These are phyloP conservation scores for Saccharomyces hybrid DNA, from an alignment of 1,139 yeast species.

Conservation along the genomic window DNA sequence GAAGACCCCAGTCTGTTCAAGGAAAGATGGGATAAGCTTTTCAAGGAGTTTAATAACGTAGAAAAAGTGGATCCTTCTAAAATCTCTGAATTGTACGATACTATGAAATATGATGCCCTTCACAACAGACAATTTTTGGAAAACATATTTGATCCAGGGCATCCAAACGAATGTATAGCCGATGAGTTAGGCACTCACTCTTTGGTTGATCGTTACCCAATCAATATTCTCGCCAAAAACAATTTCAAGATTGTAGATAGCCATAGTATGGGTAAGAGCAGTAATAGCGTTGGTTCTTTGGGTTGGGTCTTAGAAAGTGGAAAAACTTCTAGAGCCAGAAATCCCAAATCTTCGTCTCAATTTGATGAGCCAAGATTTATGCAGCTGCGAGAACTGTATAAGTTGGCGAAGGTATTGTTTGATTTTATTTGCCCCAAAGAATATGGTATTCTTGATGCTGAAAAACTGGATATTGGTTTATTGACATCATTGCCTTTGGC, in stretches of 20 bases:
- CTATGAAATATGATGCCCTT: slow-evolving; percentile 96
- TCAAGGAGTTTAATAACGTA: slow-evolving; percentile 83
- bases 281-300: slow-evolving; percentile 55
- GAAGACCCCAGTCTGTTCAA: slow-evolving; percentile 86
- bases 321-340: slow-evolving; percentile 37
- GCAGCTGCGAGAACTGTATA: slow-evolving; percentile 76
- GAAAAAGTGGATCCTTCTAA: slow-evolving; percentile 98
- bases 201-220: slow-evolving; percentile 71
- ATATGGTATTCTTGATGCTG: slow-evolving; percentile 93
- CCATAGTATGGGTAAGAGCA: slow-evolving; percentile 19
- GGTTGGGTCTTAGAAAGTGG: slow-evolving; percentile 60
- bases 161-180: slow-evolving; percentile 42
- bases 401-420: slow-evolving; percentile 84
- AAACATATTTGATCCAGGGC: slow-evolving; percentile 68
- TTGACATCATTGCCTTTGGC: slow-evolving; percentile 92
- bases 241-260: slow-evolving; percentile 45
- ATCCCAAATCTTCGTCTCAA: slow-evolving; percentile 42
- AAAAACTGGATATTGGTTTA: slow-evolving; percentile 90
- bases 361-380: slow-evolving; percentile 79
- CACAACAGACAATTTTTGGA: slow-evolving; percentile 88
- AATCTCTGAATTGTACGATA: slow-evolving; percentile 91
- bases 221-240: slow-evolving; percentile 68
- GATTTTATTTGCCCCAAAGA: slow-evolving; percentile 98
- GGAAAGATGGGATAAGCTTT: slow-evolving; percentile 96
- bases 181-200: slow-evolving; percentile 53